Base-by-base conservation (phyloP, 768 basidiomycete genomes). In the Kwoniella heveanensis region DNA sequence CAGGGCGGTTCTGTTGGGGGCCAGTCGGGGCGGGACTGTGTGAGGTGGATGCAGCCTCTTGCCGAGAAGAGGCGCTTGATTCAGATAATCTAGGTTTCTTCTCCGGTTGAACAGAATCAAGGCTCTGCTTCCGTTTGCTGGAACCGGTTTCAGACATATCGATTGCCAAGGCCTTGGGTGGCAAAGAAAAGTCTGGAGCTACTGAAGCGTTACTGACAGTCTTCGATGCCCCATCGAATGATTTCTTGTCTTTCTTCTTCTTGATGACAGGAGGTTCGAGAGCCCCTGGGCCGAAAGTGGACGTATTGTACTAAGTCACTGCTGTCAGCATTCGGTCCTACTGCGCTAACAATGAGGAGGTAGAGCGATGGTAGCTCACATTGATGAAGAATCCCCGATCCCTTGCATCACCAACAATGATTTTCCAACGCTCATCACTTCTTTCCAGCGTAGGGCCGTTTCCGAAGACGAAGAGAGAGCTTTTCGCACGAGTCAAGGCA, bases 401-500 rank as follows among this genome's bases (percentile, higher is more conserved):
- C 59, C 87, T 83, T 7, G 94, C 91, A 75, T 97, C 88, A 21
- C 82, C 78, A 25, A 96, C 84, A 50, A 96, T 93, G 27, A 83
- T 81, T 62, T 83, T 84, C 94, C 94, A 97, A 13, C 83, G 86
- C 19, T 83, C 81, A 69, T 94, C 88, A 67, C 92, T 91, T 57
- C 93, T 83, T 78, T 93, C 90, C 5, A 99, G 84, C 1, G 94
- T 98, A 7, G 91, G 82, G 13, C 88, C 88, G 79, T 98, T 88
- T 7, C 96, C 96, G 29, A 99, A 84, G 59, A 99, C 88, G 79
- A 93, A 99, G 1, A 99, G 81, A 10, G 95, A 96, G 7, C 92
- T 92, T 72, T 89, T 90, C 2, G 95, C 92, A 71, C 96, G 88
- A n/a, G 95, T 99, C 25, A 99, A 82, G 27, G 94, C 94, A n/a